A percentile compares a stretch with the other conserved stretches of the same genome.
phyloP scores from a whole-genome alignment of 371 early-diverging fungal genomes.

The Mucor circinelloides region DNA sequence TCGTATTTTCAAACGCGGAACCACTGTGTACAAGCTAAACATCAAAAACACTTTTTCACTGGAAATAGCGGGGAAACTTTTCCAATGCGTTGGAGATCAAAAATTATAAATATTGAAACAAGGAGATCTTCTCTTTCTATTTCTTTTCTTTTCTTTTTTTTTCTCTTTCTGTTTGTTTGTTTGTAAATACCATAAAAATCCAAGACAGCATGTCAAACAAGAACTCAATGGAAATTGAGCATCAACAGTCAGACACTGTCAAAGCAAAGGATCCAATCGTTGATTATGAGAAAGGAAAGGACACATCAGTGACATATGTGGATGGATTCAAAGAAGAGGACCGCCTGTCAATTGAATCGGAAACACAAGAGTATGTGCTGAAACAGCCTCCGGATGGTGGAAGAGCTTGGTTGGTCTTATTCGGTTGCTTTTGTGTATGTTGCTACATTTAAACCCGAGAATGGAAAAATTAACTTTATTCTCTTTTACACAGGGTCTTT shows the following conservation, averaged over 20 bases:
- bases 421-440: slow-evolving; percentile 40
- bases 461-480: not conserved
- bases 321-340: slow-evolving; percentile 12
- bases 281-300: not conserved
- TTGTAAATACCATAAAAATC: not conserved
- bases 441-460: not conserved
- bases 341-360: not conserved
- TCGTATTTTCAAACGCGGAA: too few species aligned
- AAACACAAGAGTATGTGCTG: slow-evolving; percentile 1
- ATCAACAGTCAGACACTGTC: not conserved
- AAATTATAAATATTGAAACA: not conserved
- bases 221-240: not conserved
- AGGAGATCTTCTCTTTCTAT: not conserved
- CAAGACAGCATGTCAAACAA: not conserved
- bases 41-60: not conserved
- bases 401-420: slow-evolving; percentile 30
- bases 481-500: slow-evolving; percentile 26
- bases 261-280: not conserved
- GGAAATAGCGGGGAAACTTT: not conserved
- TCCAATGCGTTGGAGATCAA: not conserved
- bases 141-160: not conserved
- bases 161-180: not conserved
- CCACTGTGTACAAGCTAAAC: not conserved
- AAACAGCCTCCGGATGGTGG: slow-evolving; percentile 32
- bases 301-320: not conserved